phyloP scores from a whole-genome alignment of 139 green algal species.

The Picochlorum sp. region DNA sequence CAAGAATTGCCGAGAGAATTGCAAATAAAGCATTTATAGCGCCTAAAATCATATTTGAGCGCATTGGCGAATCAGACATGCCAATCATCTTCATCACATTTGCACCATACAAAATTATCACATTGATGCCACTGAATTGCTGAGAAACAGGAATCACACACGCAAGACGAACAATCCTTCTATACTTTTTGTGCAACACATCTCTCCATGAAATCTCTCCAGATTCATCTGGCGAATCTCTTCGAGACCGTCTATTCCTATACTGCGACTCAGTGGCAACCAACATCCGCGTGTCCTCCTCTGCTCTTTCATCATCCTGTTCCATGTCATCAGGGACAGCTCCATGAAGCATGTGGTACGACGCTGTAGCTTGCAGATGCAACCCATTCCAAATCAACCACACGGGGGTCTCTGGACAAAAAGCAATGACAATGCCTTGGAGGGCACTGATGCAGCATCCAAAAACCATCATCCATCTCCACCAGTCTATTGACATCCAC shows the following conservation, averaged over 20 bases:
- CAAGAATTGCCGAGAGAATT: slow-evolving; percentile 60
- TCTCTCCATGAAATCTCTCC: slow-evolving; percentile 28
- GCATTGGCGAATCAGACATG: slow-evolving; percentile 64
- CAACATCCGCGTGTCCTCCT: not conserved
- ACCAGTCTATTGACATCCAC: slow-evolving; percentile 53
- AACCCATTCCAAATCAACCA: slow-evolving; percentile 56
- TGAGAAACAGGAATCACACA: slow-evolving; percentile 77
- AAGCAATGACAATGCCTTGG: slow-evolving; percentile 65
- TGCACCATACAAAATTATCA: slow-evolving; percentile 87
- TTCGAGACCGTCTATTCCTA: not conserved
- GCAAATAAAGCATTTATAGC: slow-evolving; percentile 81
- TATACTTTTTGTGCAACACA: slow-evolving; percentile 36
- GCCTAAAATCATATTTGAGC: slow-evolving; percentile 69
- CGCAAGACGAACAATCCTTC: slow-evolving; percentile 31
- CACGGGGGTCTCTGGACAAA: slow-evolving; percentile 68
- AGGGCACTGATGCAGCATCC: slow-evolving; percentile 53
- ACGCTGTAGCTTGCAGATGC: slow-evolving; percentile 4
- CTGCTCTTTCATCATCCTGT: not conserved
- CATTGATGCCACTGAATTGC: slow-evolving; percentile 94
- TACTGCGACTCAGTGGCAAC: not conserved
- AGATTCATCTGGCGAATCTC: not conserved
- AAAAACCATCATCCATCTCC: slow-evolving; percentile 83
- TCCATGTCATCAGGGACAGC: not conserved
- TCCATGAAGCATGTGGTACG: slow-evolving; percentile 17
- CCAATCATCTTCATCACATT: slow-evolving; percentile 84